These are phyloP conservation scores for Auriscalpium microsporum DNA, from an alignment of 768 basidiomycete species.

Conservation along the genomic window DNA sequence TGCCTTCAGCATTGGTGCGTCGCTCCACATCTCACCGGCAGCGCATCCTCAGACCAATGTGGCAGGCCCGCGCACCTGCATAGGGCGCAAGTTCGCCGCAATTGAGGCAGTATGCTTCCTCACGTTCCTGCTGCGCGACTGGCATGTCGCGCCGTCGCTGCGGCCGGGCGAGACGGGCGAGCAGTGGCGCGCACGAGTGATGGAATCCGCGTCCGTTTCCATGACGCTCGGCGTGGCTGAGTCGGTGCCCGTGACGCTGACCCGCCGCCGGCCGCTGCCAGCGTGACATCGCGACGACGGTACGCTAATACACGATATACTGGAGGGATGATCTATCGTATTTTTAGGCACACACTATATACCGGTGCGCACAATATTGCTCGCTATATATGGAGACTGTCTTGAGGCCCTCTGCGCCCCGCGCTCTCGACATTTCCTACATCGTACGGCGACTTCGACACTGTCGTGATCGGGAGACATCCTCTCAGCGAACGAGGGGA, in stretches of 20 bases:
- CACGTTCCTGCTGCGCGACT: constrained; percentile 42
- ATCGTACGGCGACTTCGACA: too few relatives aligned
- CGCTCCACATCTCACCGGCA: background rate
- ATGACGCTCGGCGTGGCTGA: constrained; percentile 3
- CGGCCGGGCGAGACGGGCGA: constrained; percentile 26
- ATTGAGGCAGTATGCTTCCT: constrained; percentile 47
- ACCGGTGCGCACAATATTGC: too few relatives aligned
- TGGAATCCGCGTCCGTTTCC: background rate
- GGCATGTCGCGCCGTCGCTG: constrained; percentile 40
- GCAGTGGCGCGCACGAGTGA: constrained; percentile 10
- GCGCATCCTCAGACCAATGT: background rate
- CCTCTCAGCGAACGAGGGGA: too few relatives aligned
- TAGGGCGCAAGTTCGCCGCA: constrained; percentile 48
- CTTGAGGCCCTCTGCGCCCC: too few relatives aligned
- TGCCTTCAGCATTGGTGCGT: constrained; percentile 16
- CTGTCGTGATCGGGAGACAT: too few relatives aligned
- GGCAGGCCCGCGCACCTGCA: constrained; percentile 40
- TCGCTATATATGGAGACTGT: too few relatives aligned
- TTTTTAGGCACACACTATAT: too few relatives aligned
- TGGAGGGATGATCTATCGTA: too few relatives aligned
- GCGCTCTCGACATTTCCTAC: too few relatives aligned
- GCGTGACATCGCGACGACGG: too few relatives aligned
- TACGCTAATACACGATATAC: too few relatives aligned
- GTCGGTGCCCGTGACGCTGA: constrained; percentile 3
- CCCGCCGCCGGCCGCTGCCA: too few relatives aligned